These are phyloP conservation scores for Ambrosiella beaveri DNA, from an alignment of 2,329 filamentous ascomycete species.

Conservation along the genomic window DNA sequence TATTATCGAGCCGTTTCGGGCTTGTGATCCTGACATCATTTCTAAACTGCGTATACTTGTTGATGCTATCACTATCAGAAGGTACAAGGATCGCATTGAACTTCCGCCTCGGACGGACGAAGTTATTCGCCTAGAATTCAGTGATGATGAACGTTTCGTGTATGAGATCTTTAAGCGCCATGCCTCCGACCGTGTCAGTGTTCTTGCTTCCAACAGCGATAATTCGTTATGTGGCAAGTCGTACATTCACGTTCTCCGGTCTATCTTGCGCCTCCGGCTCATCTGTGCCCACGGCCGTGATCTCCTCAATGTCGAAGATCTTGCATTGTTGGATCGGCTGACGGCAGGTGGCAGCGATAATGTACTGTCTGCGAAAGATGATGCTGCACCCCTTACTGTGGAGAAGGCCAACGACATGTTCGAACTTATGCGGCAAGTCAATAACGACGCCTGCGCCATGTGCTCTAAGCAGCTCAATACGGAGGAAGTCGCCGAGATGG, in stretches of 20 bases:
- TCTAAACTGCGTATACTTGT: conserved; percentile 76
- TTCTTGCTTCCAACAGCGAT: conserved; percentile 42
- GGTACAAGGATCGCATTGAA: conserved; percentile 80
- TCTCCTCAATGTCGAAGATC: conserved; percentile 66
- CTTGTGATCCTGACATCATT: conserved; percentile 66
- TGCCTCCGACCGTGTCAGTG: conserved; percentile 61
- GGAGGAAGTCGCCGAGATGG: conserved; percentile 37
- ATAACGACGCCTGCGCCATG: conserved; percentile 52
- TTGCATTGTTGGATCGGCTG: conserved; percentile 62
- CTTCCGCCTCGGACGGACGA: conserved; percentile 59
- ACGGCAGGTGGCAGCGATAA: conserved; percentile 57
- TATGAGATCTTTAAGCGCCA: conserved; percentile 76
- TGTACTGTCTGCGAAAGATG: conserved; percentile 38
- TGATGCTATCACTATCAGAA: conserved; percentile 82
- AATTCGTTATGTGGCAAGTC: conserved; percentile 62
- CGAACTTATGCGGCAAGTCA: conserved; percentile 65
- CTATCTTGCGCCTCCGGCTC: conserved; percentile 73
- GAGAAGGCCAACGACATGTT: conserved; percentile 75
- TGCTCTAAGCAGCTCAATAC: conserved; percentile 50
- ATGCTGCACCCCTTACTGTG: conserved; percentile 40
- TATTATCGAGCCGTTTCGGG: conserved; percentile 75
- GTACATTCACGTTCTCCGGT: conserved; percentile 87
- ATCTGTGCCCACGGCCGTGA: conserved; percentile 93
- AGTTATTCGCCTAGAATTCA: conserved; percentile 59
- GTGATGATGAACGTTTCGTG: conserved; percentile 52